Base-by-base conservation (phyloP, 2,329 filamentous ascomycete species). In the Pseudogymnoascus sp. region DNA sequence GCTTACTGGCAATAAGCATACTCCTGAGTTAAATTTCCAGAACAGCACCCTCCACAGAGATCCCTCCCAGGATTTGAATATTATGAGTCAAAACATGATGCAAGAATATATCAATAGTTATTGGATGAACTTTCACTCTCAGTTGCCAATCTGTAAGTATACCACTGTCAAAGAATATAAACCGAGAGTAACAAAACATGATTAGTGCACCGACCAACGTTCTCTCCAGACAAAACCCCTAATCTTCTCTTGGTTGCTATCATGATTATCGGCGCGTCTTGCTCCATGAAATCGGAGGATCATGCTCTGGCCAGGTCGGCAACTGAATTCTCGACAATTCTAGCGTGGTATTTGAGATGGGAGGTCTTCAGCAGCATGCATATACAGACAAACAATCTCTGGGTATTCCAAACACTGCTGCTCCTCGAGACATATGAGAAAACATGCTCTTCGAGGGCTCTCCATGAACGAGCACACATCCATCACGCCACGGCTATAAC, bases 401-500 rank as follows among this genome's bases (percentile, higher is more conserved):
- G 93, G 93, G 86, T 96, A 0, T 97, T 97, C 77, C 95, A 97
- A 74, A 88, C 93, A 1, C 78, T 97, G 61, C 80, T 97, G 4
- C 81, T 97, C 4, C 81, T 97, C 11, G 95, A 99, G 74, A 79
- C 96, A 0, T 97, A 96, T 71, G 95, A 99, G 78, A 99, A 99
- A 80, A 95, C 96, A 89, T 97, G 93, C 74, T 95, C 92, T 38
- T 96, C 93, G 0, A 84, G 93, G 67, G 88, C 91, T 64, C 79
- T 97, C 34, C 95, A 99, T 75, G 95, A 99, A 76, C 84, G 95
- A 68, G 93, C 93, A 1, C 93, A 97, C 70, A 96, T 97, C 46
- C 93, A 97, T 71, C 95, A 99, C 73, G 93, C 93, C 12, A 97
- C 93, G 0, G 97, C 93, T 0, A 86, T 99, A 67, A 96, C 93